Base-by-base conservation (phyloP, 169 alveolate species). In the Plasmodium relictum region DNA sequence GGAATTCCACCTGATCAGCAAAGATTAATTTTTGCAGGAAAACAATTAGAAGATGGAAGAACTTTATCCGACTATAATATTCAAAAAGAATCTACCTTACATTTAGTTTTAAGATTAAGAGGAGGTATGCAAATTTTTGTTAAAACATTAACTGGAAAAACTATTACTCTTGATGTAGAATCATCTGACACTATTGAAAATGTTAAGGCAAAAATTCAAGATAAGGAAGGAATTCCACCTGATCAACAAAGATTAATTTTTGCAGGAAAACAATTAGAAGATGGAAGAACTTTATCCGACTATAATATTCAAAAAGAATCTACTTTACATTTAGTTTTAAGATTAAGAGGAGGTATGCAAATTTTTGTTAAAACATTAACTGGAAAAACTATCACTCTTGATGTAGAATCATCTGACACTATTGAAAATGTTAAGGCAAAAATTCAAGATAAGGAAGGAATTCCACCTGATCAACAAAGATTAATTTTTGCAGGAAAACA, bases 1-100 rank as follows among this genome's bases (percentile, higher is more conserved):
- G 99, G 99, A 2, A 97, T 98, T 83, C 99, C 99, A 16, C 99
- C 99, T 18, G 99, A 98, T 95, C 99, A 98, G 95, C 99, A 99
- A 93, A 98, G 99, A 92, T 95, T 99, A 88, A 99, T 99, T 93
- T 98, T 98, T 92, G 99, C 99, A 6, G 99, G 99, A 73, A 98
- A 98, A 94, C 99, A 98, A 95, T 95, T 99, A 76, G 99, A 98
- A 88, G 99, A 99, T 85, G 99, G 99, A 63, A 95, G 99, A 87
- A 98, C 99, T 31, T 95, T 99, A 63, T 96, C 99, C 10, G 99
- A 99, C 93, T 99, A 99, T 98, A 98, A 99, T 93, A 98, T 98
- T 92, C 99, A 97, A 95, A 98, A 98, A 95, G 99, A 98, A 94
- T 97, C 99, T 31, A 98, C 99, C 12, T 97, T 98, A 58, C 99